Evolutionary conservation across 2,329 filamentous ascomycete genomes (phyloP).

Genomic region (Thelonectria discophora): DNA sequence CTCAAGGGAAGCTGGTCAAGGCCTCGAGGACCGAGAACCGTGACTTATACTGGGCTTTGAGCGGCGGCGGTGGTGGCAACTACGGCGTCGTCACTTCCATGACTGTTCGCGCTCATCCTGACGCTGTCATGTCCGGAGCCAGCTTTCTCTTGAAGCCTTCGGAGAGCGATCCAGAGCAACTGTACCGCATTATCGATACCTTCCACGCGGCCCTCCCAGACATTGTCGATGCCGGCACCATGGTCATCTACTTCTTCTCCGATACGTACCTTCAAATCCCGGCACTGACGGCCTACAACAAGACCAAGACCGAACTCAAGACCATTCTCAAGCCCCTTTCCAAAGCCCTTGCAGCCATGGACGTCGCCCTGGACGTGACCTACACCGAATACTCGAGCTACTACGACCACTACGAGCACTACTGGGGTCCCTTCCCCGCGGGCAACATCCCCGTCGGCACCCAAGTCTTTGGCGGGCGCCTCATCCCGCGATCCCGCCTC

Average conservation of each 20-base stretch:
- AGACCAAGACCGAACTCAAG: conserved; percentile 53
- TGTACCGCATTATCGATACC: conserved; percentile 57
- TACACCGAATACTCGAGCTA: conserved; percentile 38
- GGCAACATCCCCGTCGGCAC: conserved; percentile 46
- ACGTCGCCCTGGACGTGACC: conserved; percentile 28
- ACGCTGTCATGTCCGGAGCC: conserved; percentile 56
- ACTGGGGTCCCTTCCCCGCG: conserved; percentile 51
- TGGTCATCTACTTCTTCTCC: conserved; percentile 59
- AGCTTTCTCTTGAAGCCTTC: conserved; percentile 47
- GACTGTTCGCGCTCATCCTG: conserved; percentile 60
- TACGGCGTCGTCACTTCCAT: conserved; percentile 65
- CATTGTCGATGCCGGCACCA: conserved; percentile 60
- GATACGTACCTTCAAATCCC: conserved; percentile 52
- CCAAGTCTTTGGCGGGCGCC: conserved; percentile 51
- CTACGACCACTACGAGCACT: conserved; percentile 55
- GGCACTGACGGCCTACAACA: conserved; percentile 56
- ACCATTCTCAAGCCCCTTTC: conserved; percentile 50
- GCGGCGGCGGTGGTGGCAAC: conserved; percentile 67
- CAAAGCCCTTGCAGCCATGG: conserved; percentile 22
- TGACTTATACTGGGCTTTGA: conserved; percentile 71
- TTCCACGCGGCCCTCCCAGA: conserved; percentile 54
- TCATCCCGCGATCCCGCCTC: conserved; percentile 51
- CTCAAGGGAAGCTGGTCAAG: conserved; percentile 50
- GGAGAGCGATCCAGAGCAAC: conserved; percentile 48
- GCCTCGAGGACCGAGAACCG: conserved; percentile 55